Evolutionary conservation across 176 grass and related monocot genomes (phyloP), one percentile per base, ranked within the genome.

Genomic region (Cenchrus americanus): DNA sequence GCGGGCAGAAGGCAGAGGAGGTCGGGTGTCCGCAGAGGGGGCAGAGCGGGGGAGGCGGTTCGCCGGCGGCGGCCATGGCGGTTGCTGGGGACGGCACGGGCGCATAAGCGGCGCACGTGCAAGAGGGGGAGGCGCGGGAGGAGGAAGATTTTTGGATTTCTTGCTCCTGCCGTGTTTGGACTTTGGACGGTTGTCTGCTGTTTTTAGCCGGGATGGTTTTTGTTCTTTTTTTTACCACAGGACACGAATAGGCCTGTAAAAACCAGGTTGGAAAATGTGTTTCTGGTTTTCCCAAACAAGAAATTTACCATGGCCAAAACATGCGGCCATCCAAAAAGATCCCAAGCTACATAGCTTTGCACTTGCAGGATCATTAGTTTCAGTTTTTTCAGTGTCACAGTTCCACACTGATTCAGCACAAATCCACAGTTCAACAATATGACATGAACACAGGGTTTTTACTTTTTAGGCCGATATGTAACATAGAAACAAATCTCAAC

Each of bases 1-100:
- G 7, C 0, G 73, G 10, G 1, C 19, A 0, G 8, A 78, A 15
- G 37, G 62, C 8, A 22, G 53, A 41, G 23, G 53, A 41, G 32
- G 86, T 21, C 15, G 80, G 86, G 66, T 88, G 73, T 7, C 86
- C 80, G 84, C 84, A 86, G 47, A 86, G 74, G 0, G 86, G 86
- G 74, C 86, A 88, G 34, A 83, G 80, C 9, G 60, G 42, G 37
- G 49, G 58, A 27, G 86, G 86, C 2, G 74, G 58, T 0, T 78
- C 80, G 66, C 58, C 66, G 86, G 59, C 47, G 66, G 65, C 74
- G 74, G 80, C 67, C 86, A 88, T 88, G 74, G 86, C 86, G 67
- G 74, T 83, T 75, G 86, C 86, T 32, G 26, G 19, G 43, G 54
- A 68, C 19, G 75, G 66, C 13, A 52, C 57, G 76, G 27, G 74